Evolutionary conservation across 805 yeast genomes (phyloP).

Genomic region (Scheffersomyces stipitis): DNA sequence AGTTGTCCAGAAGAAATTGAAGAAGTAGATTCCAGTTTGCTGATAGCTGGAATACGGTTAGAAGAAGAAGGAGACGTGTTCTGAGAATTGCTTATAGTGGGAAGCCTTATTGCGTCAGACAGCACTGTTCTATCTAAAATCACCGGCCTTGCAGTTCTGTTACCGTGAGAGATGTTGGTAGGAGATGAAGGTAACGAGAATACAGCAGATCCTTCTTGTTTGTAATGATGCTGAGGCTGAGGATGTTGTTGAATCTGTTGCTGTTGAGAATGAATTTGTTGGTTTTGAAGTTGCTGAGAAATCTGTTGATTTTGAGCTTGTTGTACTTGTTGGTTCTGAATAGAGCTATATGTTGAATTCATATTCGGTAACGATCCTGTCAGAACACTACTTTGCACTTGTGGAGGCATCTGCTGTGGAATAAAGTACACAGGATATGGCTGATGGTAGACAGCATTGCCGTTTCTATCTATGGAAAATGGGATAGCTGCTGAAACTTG

Average conservation of each 20-base stretch:
- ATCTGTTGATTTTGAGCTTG: not conserved
- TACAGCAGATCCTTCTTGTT: constrained; percentile 18
- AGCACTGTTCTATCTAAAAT: constrained; percentile 9
- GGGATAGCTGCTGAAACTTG: constrained; percentile 19
- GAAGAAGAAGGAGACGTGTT: not conserved
- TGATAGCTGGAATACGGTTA: constrained; percentile 7
- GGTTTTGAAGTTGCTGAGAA: constrained; percentile 10
- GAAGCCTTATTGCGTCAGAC: constrained; percentile 14
- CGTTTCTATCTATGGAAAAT: constrained; percentile 30
- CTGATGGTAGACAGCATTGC: constrained; percentile 30
- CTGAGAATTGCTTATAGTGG: constrained; percentile 3
- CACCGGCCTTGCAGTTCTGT: constrained; percentile 2
- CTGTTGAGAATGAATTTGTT: constrained; percentile 5
- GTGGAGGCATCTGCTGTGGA: constrained; percentile 15
- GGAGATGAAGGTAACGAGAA: constrained; percentile 34
- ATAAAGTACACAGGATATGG: constrained; percentile 40
- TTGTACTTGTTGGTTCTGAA: not conserved
- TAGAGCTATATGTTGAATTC: too few relatives aligned
- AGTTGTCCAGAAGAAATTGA: constrained; percentile 21
- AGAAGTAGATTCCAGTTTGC: constrained; percentile 28
- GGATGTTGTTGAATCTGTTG: constrained; percentile 3
- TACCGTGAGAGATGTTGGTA: constrained; percentile 12
- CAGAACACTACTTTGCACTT: too few relatives aligned
- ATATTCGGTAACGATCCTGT: not conserved
- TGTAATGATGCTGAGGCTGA: constrained; percentile 5